These are phyloP conservation scores for Arthroderma sp. DNA, from an alignment of 2,329 filamentous ascomycete genomes.

Conservation along the genomic window DNA sequence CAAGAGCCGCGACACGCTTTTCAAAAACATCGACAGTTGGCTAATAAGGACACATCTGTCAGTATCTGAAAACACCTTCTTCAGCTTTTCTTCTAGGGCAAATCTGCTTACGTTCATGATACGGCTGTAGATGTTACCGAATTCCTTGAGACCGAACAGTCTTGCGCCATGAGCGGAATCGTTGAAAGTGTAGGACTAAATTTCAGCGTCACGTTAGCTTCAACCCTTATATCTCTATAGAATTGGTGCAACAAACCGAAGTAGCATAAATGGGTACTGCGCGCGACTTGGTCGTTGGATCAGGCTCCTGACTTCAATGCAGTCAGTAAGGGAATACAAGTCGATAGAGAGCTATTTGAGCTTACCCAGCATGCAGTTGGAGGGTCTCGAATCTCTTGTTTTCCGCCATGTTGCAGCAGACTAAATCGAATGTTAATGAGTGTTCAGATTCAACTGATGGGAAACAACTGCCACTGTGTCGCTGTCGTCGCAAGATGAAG, in stretches of 20 bases:
- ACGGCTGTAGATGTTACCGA: conserved; percentile 94
- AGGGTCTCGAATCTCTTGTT: conserved; percentile 61
- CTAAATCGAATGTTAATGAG: too few relatives aligned
- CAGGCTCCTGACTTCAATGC: conserved; percentile 56
- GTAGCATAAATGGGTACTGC: conserved; percentile 95
- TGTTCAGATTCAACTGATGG: too few relatives aligned
- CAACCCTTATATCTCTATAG: not conserved
- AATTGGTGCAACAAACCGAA: conserved; percentile 39
- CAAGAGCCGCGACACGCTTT: conserved; percentile 87
- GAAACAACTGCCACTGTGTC: too few relatives aligned
- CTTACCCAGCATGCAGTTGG: conserved; percentile 72
- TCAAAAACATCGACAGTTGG: conserved; percentile 94
- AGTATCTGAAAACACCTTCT: not conserved
- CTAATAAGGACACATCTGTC: conserved; percentile 27
- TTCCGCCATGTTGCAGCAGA: not conserved
- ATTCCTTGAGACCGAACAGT: conserved; percentile 92
- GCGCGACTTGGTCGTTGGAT: conserved; percentile 69
- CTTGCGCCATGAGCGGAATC: conserved; percentile 90
- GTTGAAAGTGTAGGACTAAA: conserved; percentile 79
- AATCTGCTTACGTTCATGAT: conserved; percentile 66
- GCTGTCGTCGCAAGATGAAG: too few relatives aligned
- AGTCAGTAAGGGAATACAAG: not conserved
- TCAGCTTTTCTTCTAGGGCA: not conserved
- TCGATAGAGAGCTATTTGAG: conserved; percentile 4
- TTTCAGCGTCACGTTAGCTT: not conserved